Evolutionary conservation across 108 stramenopile species (phyloP).

Genomic region (Chaetoceros muelleri): DNA sequence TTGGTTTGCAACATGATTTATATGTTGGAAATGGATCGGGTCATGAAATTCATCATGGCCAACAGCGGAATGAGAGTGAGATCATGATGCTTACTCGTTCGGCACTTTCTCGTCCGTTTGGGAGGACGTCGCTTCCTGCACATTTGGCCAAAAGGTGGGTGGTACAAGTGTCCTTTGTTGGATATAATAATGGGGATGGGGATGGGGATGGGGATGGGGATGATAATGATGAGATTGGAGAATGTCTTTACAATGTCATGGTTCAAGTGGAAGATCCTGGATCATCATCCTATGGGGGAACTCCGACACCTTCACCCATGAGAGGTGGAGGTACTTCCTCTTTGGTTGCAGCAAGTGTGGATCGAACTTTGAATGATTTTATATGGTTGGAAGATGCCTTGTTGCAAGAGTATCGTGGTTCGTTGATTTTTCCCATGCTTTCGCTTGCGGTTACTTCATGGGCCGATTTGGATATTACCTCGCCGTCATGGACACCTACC

Average conservation of each 20-base stretch:
- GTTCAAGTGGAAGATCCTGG: background rate
- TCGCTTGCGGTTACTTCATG: slow-evolving; percentile 34
- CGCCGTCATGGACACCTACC: background rate
- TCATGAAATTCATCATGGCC: background rate
- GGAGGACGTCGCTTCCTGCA: slow-evolving; percentile 4
- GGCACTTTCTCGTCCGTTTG: slow-evolving; percentile 7
- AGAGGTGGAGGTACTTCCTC: slow-evolving; percentile 9
- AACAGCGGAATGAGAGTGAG: background rate
- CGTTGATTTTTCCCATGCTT: slow-evolving; percentile 45
- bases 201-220: slow-evolving; percentile 45
- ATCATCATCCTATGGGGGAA: background rate
- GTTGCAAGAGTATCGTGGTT: slow-evolving; percentile 58
- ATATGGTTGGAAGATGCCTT: slow-evolving; percentile 66
- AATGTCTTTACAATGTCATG: slow-evolving; percentile 14
- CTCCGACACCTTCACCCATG: background rate
- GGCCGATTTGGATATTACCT: background rate
- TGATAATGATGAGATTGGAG: slow-evolving; percentile 33
- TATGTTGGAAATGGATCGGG: background rate
- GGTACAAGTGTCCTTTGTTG: slow-evolving; percentile 31
- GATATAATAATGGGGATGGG: slow-evolving; percentile 29
- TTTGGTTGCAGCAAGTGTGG: slow-evolving; percentile 34
- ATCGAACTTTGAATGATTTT: slow-evolving; percentile 59
- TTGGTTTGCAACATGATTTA: background rate
- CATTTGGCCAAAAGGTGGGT: slow-evolving; percentile 18
- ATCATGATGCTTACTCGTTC: background rate